phyloP scores from a whole-genome alignment of 164 flowering plant species.

The Vitis labrusca region DNA sequence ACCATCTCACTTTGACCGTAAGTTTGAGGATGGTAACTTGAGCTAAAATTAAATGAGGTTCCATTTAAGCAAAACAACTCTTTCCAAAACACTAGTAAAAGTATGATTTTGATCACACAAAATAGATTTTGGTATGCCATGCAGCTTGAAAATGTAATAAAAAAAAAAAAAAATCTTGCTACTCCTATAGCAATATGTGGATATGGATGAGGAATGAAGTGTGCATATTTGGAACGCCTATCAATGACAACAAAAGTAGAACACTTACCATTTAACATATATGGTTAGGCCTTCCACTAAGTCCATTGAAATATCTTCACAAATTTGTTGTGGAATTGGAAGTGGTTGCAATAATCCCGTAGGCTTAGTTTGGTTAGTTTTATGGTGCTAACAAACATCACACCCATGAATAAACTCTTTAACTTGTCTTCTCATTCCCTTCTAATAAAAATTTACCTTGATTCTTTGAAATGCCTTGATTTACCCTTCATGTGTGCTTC shows the following conservation, averaged over 20 bases:
- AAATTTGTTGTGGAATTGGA: neutral
- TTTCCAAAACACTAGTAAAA: too few species aligned
- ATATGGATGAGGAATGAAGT: neutral
- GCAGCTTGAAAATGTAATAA: neutral
- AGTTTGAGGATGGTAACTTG: too few species aligned
- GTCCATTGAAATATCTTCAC: constrained; percentile 6
- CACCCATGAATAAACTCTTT: neutral
- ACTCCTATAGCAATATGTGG: neutral
- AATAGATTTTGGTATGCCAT: neutral
- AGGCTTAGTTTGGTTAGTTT: neutral
- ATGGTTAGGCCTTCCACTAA: constrained; percentile 2
- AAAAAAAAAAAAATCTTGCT: neutral
- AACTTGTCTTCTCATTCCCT: constrained; percentile 2
- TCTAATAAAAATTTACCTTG: constrained; percentile 4
- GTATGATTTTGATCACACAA: neutral
- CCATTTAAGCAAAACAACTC: too few species aligned
- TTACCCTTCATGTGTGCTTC: neutral
- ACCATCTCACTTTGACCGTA: too few species aligned
- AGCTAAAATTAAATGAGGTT: too few species aligned
- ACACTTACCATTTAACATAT: neutral
- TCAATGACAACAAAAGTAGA: neutral
- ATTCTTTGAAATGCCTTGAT: constrained; percentile 2
- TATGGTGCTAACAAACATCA: constrained; percentile 1
- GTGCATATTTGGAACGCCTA: constrained; percentile 2
- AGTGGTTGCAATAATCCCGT: neutral